These are phyloP conservation scores for Linum tenue DNA, from an alignment of 345 rosid genomes.

Conservation along the genomic window DNA sequence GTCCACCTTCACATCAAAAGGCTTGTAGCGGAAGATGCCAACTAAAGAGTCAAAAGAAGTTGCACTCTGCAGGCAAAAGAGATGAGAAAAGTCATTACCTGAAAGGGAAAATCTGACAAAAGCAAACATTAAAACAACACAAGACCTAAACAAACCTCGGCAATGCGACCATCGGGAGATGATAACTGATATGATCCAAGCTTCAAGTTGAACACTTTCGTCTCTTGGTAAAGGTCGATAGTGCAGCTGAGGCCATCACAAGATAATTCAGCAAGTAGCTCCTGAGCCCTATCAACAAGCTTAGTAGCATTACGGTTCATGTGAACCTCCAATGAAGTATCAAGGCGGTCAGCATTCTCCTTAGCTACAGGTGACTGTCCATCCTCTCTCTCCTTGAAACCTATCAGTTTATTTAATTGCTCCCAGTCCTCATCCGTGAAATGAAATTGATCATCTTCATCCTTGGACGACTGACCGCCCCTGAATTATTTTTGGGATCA, in stretches of 20 bases:
- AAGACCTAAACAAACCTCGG: slow-evolving; percentile 45
- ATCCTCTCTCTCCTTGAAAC: slow-evolving; percentile 72
- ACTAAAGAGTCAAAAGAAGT: slow-evolving; percentile 56
- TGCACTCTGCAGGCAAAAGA: slow-evolving; percentile 69
- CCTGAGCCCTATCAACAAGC: slow-evolving; percentile 56
- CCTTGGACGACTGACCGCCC: slow-evolving; percentile 46
- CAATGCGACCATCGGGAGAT: slow-evolving; percentile 90
- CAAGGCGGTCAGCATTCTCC: slow-evolving; percentile 60
- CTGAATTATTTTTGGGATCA: slow-evolving; percentile 27
- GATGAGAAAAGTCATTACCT: not conserved
- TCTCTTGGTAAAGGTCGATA: slow-evolving; percentile 81
- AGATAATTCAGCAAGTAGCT: slow-evolving; percentile 80
- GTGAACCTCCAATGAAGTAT: slow-evolving; percentile 68
- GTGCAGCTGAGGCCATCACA: slow-evolving; percentile 71
- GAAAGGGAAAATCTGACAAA: slow-evolving; percentile 12
- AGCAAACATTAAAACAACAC: not conserved
- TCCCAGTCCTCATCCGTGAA: slow-evolving; percentile 91
- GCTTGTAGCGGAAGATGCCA: slow-evolving; percentile 84
- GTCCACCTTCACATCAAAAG: slow-evolving; percentile 87
- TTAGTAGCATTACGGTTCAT: slow-evolving; percentile 92
- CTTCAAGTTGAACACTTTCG: slow-evolving; percentile 73
- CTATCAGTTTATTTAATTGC: slow-evolving; percentile 73
- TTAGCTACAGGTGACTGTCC: slow-evolving; percentile 35
- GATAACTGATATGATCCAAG: slow-evolving; percentile 81
- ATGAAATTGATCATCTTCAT: slow-evolving; percentile 60